phyloP scores from a whole-genome alignment of 225 moss, liverwort and hornwort species.

The Polytrichum formosum region DNA sequence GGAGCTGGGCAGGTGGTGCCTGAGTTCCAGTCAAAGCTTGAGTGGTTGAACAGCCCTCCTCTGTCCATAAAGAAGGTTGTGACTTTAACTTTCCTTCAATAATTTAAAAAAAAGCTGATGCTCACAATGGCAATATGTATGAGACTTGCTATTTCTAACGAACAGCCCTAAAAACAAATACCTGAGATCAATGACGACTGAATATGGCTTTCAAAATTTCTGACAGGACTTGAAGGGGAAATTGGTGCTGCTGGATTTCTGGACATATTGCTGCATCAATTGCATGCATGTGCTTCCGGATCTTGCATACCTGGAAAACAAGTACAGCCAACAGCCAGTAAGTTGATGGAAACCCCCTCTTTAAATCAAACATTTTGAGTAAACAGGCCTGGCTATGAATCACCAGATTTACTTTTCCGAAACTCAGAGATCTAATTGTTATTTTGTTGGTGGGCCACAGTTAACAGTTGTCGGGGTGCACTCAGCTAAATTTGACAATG shows the following conservation, averaged over 20 bases:
- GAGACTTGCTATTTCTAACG: neutral
- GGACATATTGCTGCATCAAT: constrained; percentile 99
- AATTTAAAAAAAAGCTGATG: neutral
- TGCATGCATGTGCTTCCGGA: constrained; percentile 99
- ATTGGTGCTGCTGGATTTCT: constrained; percentile 89
- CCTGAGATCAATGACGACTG: too few species aligned
- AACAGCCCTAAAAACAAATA: too few species aligned
- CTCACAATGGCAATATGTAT: neutral
- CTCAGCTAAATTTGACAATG: constrained; percentile 99
- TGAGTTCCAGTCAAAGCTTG: constrained; percentile 80
- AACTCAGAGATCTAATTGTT: neutral
- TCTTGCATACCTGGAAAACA: constrained; percentile 75
- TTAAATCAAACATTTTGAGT: too few species aligned
- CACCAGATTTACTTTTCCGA: too few species aligned
- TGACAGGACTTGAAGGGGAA: constrained; percentile 87
- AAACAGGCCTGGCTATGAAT: too few species aligned
- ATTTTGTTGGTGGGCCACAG: constrained; percentile 22
- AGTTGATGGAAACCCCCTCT: neutral
- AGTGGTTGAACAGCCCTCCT: constrained; percentile 87
- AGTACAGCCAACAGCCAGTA: constrained; percentile 69
- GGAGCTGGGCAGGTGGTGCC: constrained; percentile 61
- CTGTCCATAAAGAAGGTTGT: constrained; percentile 72
- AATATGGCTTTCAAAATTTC: neutral
- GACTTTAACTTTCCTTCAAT: neutral
- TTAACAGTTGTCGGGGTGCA: constrained; percentile 95